Evolutionary conservation across 805 yeast species (phyloP), one percentile per base, ranked within the genome.

Genomic region (Sugiyamaella mastotermitis): DNA sequence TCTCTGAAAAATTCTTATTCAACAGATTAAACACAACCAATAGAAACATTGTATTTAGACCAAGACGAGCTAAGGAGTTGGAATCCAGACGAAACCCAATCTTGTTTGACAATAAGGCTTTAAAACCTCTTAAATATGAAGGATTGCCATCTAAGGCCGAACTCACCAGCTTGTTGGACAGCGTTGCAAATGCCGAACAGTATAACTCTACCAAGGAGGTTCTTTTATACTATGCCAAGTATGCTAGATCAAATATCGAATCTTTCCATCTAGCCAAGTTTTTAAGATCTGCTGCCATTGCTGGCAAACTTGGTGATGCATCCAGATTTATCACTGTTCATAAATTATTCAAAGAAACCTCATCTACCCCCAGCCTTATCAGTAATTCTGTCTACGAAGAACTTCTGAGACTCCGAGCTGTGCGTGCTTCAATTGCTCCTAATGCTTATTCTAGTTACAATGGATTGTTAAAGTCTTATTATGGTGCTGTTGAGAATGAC

Each of bases 61-160:
- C 57, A 3, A 37, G 49, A 20, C 39, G 43, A 16, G 45, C 49
- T 6, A 42, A 42, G 27, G 46, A 46, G 24, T 38, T 50, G 24
- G 31, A 29, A 23, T 38, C 47, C 6, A 31, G 44, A 19, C 45
- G 41, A 33, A 23, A 40, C 16, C 44, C 46, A 3, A 35, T 47
- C 25, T 27, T 42, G 6, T 30, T 39, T 23, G 43, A 51, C 10
- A 55, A 55, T 4, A 22, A 38, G 31, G 27, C 25, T 5, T 41
- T 51, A 21, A 27, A 37, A 31, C 58, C 60, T 4, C 38, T 43
- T 17, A 20, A 17, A 25, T 56, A 48, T 33, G 43, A 42, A 11
- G 62, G 60, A 8, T 37, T 42, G 6, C 59, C 59, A 8, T 41
- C 53, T 3, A 31, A 23, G 17, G 45, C 39, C 16, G 53, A 53